These are phyloP conservation scores for Phialemonium atrogriseum DNA, from an alignment of 2,329 filamentous ascomycete species.

Conservation along the genomic window DNA sequence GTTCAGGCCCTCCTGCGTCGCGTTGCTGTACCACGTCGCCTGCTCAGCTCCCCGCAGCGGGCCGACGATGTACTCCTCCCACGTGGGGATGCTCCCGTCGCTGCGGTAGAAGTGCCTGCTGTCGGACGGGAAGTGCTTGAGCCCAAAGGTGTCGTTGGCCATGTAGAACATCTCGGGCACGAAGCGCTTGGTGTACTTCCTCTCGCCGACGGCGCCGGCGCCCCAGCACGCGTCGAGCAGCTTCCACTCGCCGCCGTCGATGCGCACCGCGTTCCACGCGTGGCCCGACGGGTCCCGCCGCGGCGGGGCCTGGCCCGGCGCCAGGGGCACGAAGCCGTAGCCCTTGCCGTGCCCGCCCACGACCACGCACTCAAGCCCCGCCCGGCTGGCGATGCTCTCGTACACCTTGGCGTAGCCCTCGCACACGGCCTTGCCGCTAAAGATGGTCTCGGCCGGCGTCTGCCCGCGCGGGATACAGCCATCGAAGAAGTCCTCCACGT, in stretches of 20 bases:
- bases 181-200: conserved; percentile 61
- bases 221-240: conserved; percentile 91
- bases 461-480: conserved; percentile 53
- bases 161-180: conserved; percentile 50
- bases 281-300: conserved; percentile 56
- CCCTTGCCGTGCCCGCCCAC: conserved; percentile 81
- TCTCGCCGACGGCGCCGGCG: conserved; percentile 57
- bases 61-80: conserved; percentile 76
- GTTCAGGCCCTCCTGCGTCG: conserved; percentile 41
- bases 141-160: conserved; percentile 72
- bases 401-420: conserved; percentile 85
- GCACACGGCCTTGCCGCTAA: conserved; percentile 77
- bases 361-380: conserved; percentile 70
- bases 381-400: conserved; percentile 65
- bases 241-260: conserved; percentile 86
- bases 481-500: conserved; percentile 70
- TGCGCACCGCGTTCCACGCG: conserved; percentile 88
- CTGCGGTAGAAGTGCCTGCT: conserved; percentile 61
- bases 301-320: conserved; percentile 58
- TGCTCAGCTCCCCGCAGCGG: conserved; percentile 41
- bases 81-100: conserved; percentile 60
- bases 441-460: conserved; percentile 65
- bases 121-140: conserved; percentile 70
- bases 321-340: conserved; percentile 58
- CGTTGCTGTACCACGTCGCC: conserved; percentile 36